Evolutionary conservation across 2,329 filamentous ascomycete species (phyloP).

Genomic region (Cephalotrichum gorgonifer): DNA sequence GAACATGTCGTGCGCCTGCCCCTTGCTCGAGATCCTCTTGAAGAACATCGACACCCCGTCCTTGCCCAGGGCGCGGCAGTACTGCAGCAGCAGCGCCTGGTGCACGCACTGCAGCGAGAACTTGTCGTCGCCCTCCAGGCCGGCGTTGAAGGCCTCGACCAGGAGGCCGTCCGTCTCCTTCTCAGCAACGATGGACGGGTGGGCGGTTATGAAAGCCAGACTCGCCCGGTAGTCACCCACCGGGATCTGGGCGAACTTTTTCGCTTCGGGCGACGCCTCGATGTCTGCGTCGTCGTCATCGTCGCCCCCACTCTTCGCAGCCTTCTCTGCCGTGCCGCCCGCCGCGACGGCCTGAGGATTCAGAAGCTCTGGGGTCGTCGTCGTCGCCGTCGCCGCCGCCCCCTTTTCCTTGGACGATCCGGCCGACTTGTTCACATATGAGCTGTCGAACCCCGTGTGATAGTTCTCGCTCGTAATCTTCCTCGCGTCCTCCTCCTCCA

Average conservation of each 20-base stretch:
- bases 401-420: constrained; percentile 34
- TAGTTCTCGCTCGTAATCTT: constrained; percentile 93
- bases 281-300: constrained; percentile 62
- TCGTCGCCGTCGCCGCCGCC: constrained; percentile 25
- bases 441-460: constrained; percentile 84
- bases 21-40: constrained; percentile 82
- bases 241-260: constrained; percentile 71
- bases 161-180: constrained; percentile 84
- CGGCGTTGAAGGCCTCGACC: constrained; percentile 82
- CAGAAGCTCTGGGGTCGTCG: constrained; percentile 58
- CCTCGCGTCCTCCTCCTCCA: constrained; percentile 73
- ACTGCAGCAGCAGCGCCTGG: constrained; percentile 84
- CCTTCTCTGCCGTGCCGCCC: constrained; percentile 11
- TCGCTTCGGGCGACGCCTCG: constrained; percentile 67
- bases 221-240: constrained; percentile 62
- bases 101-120: constrained; percentile 81
- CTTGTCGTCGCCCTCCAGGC: constrained; percentile 67
- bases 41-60: constrained; percentile 92
- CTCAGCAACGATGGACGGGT: constrained; percentile 73
- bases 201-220: constrained; percentile 64
- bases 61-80: constrained; percentile 79
- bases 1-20: constrained; percentile 83
- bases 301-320: constrained; percentile 14
- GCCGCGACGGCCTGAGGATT: constrained; percentile 11
- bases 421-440: constrained; percentile 59